A percentile compares a stretch with the other conserved stretches of the same genome.
phyloP scores from a whole-genome alignment of 1,139 yeast species.

The Zygotorulaspora mrakii region DNA sequence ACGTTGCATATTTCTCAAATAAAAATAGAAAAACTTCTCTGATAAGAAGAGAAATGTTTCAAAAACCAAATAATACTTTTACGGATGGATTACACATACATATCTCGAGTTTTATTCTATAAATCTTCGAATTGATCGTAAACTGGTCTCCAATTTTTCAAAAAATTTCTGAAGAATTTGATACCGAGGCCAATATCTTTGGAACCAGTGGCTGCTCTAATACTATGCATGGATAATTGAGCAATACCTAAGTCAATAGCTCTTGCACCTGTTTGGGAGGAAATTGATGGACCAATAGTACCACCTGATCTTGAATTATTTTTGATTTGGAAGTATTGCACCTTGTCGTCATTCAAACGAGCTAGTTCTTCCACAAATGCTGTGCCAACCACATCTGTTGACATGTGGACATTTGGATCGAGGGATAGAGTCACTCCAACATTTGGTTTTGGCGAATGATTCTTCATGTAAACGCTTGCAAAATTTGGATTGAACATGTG shows the following conservation, averaged over 20 bases:
- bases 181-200: conserved; percentile 66
- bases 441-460: conserved; percentile 76
- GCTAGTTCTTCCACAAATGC: conserved; percentile 68
- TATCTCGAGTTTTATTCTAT: conserved; percentile 20
- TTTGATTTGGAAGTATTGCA: conserved; percentile 70
- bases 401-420: conserved; percentile 78
- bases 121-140: conserved; percentile 46
- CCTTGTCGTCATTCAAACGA: conserved; percentile 50
- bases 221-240: conserved; percentile 77
- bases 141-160: conserved; percentile 53
- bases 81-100: neutral
- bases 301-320: conserved; percentile 75
- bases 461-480: conserved; percentile 56
- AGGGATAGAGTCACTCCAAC: conserved; percentile 65
- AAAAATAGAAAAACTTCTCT: conserved; percentile 4
- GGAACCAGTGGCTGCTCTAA: conserved; percentile 70
- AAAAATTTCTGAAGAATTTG: conserved; percentile 61
- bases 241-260: conserved; percentile 77
- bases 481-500: conserved; percentile 66
- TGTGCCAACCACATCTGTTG: conserved; percentile 70
- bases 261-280: conserved; percentile 66
- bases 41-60: neutral
- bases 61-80: neutral
- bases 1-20: neutral
- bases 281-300: conserved; percentile 71